Evolutionary conservation across 768 basidiomycete genomes (phyloP).

Genomic region (Tremella yokohamensis): DNA sequence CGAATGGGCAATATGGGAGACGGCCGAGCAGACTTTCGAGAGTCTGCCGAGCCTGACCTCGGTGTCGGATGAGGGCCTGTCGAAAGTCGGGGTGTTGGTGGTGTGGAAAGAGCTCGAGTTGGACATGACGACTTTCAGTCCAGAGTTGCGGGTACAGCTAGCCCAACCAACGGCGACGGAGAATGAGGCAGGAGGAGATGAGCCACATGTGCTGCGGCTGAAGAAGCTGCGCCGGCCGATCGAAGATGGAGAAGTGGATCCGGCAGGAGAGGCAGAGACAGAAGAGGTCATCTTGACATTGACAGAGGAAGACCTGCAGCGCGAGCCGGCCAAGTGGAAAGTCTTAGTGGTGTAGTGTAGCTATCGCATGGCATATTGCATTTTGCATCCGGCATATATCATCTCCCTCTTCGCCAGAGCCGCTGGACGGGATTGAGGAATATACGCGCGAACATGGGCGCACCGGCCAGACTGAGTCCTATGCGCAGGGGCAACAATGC

Average conservation of each 20-base stretch:
- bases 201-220: too few species aligned
- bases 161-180: constrained; percentile 1
- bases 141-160: constrained; percentile 26
- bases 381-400: neutral
- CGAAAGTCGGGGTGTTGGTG: constrained; percentile 13
- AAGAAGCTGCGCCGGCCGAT: too few species aligned
- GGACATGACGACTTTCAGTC: constrained; percentile 33
- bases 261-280: neutral
- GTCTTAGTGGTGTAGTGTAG: neutral
- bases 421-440: constrained; percentile 63
- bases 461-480: constrained; percentile 66
- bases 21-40: constrained; percentile 22
- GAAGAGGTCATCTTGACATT: constrained; percentile 8
- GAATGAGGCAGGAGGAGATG: too few species aligned
- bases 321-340: constrained; percentile 1
- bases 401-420: constrained; percentile 15
- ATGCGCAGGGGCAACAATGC: constrained; percentile 71
- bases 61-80: neutral
- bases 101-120: constrained; percentile 40
- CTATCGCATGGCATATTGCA: constrained; percentile 1
- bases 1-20: constrained; percentile 3
- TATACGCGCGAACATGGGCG: constrained; percentile 67
- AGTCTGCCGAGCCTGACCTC: neutral
- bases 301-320: neutral
- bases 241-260: too few species aligned